phyloP scores from a whole-genome alignment of 805 yeast genomes.

The Saccharomycopsis sp. region DNA sequence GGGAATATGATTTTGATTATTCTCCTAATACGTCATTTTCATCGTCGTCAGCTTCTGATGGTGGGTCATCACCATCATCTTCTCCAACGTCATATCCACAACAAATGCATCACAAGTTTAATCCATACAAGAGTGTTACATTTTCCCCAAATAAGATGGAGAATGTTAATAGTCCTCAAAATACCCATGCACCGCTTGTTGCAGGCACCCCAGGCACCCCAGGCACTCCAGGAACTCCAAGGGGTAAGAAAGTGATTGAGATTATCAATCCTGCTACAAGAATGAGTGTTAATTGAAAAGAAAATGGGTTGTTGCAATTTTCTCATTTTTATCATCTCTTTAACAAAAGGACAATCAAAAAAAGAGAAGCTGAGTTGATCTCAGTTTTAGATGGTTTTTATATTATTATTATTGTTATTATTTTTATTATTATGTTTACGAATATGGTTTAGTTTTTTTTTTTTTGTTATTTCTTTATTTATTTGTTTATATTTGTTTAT shows the following conservation, averaged over 20 bases:
- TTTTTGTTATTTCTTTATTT: not conserved
- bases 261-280: conserved; percentile 20
- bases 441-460: not conserved
- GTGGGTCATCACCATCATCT: not conserved
- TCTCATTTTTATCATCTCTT: not conserved
- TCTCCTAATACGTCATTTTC: conserved; percentile 8
- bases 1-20: not conserved
- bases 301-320: not conserved
- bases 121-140: conserved; percentile 19
- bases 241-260: conserved; percentile 16
- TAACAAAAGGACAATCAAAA: not conserved
- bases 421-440: not conserved
- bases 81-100: not conserved
- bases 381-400: not conserved
- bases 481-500: not conserved
- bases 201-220: not conserved
- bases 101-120: conserved; percentile 13
- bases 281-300: conserved; percentile 9
- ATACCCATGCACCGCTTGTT: not conserved
- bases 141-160: conserved; percentile 19
- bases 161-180: conserved; percentile 1
- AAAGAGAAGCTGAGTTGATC: not conserved
- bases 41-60: conserved; percentile 5
- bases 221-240: conserved; percentile 1
- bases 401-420: not conserved